phyloP scores from a whole-genome alignment of 352 stramenopile genomes.

The Pythium brassicae region DNA sequence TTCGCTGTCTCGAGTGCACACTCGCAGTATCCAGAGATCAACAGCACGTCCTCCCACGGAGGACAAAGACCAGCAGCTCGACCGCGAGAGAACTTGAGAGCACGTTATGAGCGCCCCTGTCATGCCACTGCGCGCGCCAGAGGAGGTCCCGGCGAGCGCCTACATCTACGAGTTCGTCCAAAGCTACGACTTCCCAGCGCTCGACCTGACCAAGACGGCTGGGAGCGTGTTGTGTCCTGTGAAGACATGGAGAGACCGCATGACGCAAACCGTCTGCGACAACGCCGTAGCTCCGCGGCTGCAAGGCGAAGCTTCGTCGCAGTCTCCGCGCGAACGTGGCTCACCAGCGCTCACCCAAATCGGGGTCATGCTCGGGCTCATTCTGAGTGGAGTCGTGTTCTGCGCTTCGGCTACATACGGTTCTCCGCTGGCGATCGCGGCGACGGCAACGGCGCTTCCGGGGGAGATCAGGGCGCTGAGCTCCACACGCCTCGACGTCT shows the following conservation, averaged over 20 bases:
- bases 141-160: background rate
- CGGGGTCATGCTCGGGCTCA: background rate
- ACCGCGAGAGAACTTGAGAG: too few relatives aligned
- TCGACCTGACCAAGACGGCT: constrained; percentile 11
- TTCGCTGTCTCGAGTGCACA: too few relatives aligned
- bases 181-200: constrained; percentile 4
- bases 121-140: background rate
- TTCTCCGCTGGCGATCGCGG: background rate
- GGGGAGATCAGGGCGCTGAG: constrained; percentile 2
- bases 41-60: too few relatives aligned
- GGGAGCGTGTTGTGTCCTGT: constrained; percentile 3
- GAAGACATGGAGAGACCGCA: background rate
- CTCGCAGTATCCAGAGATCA: too few relatives aligned
- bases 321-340: background rate
- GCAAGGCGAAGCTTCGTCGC: background rate
- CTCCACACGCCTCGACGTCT: constrained; percentile 15
- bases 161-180: constrained; percentile 14
- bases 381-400: background rate
- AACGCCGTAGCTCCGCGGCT: background rate
- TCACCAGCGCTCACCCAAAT: background rate
- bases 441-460: background rate
- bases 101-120: background rate
- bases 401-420: constrained; percentile 1
- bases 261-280: background rate
- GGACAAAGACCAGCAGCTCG: too few relatives aligned